Percentiles rank a stretch among this genome's conserved stretches.
These are phyloP conservation scores for Hibiscus mutabilis DNA, from an alignment of 345 rosid genomes.

Conservation along the genomic window DNA sequence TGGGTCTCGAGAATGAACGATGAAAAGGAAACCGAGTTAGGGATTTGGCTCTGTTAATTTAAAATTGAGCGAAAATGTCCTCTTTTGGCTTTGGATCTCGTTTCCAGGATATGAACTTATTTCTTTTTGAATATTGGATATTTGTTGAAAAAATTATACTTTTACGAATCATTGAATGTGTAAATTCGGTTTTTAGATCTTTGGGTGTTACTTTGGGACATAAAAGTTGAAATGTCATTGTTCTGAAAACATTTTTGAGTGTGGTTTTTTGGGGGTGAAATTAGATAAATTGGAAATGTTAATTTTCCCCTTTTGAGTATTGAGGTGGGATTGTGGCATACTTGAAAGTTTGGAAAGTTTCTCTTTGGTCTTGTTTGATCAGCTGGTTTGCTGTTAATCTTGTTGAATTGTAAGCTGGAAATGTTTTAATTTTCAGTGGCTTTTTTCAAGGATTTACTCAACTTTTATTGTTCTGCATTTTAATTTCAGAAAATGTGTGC, in stretches of 20 bases:
- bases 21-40: no score
- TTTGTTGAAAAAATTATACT: neutral
- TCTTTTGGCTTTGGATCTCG: neutral
- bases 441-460: neutral
- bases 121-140: neutral
- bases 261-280: neutral
- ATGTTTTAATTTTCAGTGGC: neutral
- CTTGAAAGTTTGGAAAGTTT: neutral
- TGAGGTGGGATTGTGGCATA: neutral
- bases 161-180: neutral
- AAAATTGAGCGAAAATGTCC: neutral
- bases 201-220: neutral
- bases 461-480: neutral
- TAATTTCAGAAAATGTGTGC: neutral
- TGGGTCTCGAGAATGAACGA: neutral
- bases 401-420: neutral
- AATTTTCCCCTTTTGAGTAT: neutral
- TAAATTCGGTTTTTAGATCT: neutral
- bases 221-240: neutral
- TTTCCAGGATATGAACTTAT: neutral
- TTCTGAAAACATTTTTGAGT: neutral
- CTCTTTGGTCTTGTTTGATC: neutral
- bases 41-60: neutral
- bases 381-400: neutral
- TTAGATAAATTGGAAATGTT: neutral